Evolutionary conservation across 2,329 filamentous ascomycete genomes (phyloP).

Genomic region (Colletotrichum truncatum): DNA sequence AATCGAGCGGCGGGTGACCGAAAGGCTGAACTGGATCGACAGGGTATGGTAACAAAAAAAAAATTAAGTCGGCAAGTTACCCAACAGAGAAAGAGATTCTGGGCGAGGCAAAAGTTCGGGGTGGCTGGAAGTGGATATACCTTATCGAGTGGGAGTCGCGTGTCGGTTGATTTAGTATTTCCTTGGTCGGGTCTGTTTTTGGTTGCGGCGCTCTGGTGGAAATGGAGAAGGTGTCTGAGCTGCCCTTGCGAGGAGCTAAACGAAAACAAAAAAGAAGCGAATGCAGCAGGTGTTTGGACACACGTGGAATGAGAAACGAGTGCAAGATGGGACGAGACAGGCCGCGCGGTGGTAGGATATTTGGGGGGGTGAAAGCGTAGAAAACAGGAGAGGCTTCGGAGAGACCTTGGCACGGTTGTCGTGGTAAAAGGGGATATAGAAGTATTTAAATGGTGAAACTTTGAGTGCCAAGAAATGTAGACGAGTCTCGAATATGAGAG

Average conservation of each 20-base stretch:
- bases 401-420: too few species aligned
- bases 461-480: constrained; percentile 24
- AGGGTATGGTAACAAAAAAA: not conserved
- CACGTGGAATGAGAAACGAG: constrained; percentile 12
- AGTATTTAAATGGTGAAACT: constrained; percentile 8
- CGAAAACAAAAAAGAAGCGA: not conserved
- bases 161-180: constrained; percentile 15
- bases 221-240: constrained; percentile 8
- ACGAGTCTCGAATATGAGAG: constrained; percentile 17
- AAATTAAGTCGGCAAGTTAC: not conserved
- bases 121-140: constrained; percentile 31
- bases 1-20: constrained; percentile 3
- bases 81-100: not conserved
- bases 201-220: not conserved
- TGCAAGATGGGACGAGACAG: constrained; percentile 17
- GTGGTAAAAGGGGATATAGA: not conserved
- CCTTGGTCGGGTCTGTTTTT: not conserved
- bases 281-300: not conserved
- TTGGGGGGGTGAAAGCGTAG: too few species aligned
- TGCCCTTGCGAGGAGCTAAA: constrained; percentile 13
- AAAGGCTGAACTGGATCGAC: not conserved
- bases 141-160: constrained; percentile 18
- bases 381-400: too few species aligned
- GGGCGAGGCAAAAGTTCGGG: constrained; percentile 14
- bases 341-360: not conserved